Percentiles rank a stretch among this genome's conserved stretches.
These are phyloP conservation scores for Nicotiana benthamiana DNA, from an alignment of 257 asterid genomes.

Conservation along the genomic window DNA sequence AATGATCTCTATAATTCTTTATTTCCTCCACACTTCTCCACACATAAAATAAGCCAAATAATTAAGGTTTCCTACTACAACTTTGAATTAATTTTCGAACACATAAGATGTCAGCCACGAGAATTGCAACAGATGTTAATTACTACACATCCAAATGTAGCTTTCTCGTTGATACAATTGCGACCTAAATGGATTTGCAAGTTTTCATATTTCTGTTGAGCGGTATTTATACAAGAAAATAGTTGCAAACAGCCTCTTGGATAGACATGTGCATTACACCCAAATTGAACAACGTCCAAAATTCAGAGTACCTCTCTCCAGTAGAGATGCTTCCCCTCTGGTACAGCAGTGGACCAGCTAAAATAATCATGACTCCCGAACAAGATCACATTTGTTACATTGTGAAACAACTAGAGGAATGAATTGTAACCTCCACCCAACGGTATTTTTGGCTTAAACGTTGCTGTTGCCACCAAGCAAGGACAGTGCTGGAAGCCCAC, in stretches of 20 bases:
- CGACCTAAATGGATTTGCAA: neutral
- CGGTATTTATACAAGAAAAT: neutral
- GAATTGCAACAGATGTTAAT: neutral
- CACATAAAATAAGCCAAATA: no score
- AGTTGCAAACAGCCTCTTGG: neutral
- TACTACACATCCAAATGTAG: neutral
- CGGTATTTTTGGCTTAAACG: slow-evolving; percentile 62
- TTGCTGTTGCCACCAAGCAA: slow-evolving; percentile 37
- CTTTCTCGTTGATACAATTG: neutral
- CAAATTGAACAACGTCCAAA: neutral
- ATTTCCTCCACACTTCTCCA: no score
- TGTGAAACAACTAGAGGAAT: slow-evolving; percentile 30
- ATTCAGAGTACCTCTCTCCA: neutral
- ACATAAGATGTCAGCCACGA: neutral
- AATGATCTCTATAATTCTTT: no score
- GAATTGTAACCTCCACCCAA: slow-evolving; percentile 71
- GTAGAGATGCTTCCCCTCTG: neutral
- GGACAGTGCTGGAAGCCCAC: slow-evolving; percentile 62
- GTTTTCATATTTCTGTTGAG: neutral
- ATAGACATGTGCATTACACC: neutral
- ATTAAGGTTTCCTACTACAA: no score
- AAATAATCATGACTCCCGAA: neutral
- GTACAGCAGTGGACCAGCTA: neutral
- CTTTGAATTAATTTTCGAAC: no score
- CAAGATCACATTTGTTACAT: neutral